These are phyloP conservation scores for Polygonum maritimum DNA, from an alignment of 148 eudicot species.

Conservation along the genomic window DNA sequence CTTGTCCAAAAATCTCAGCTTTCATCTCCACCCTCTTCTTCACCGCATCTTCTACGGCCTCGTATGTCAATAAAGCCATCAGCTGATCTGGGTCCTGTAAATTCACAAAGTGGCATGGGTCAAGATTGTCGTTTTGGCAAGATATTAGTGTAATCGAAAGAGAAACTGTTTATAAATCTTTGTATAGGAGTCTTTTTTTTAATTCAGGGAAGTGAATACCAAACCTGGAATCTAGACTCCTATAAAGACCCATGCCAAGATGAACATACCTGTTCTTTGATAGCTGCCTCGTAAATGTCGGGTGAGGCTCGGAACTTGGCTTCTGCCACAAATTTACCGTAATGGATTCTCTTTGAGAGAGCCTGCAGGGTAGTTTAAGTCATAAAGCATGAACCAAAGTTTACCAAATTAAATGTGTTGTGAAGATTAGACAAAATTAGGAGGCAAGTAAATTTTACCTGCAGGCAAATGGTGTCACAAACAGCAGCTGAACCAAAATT, in stretches of 20 bases:
- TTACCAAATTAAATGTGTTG: background rate
- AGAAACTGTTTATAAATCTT: no score
- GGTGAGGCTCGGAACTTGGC: conserved; percentile 87
- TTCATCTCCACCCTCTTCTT: conserved; percentile 71
- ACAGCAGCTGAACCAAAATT: conserved; percentile 73
- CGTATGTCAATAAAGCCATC: conserved; percentile 71
- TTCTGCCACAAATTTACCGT: conserved; percentile 95
- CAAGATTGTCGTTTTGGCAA: no score
- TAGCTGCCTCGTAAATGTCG: conserved; percentile 62
- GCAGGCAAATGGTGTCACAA: conserved; percentile 82
- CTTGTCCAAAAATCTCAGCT: conserved; percentile 71
- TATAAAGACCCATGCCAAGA: background rate
- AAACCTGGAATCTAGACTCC: background rate
- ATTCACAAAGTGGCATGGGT: background rate
- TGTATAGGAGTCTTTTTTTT: background rate
- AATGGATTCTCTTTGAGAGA: conserved; percentile 89
- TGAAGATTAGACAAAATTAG: background rate
- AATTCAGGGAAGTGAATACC: background rate
- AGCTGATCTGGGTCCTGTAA: conserved; percentile 52
- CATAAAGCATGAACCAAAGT: background rate
- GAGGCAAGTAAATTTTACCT: conserved; percentile 29
- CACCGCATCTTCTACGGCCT: conserved; percentile 60
- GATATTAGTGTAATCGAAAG: no score
- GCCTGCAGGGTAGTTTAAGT: conserved; percentile 33
- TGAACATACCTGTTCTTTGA: conserved; percentile 49